Evolutionary conservation across 495 filamentous ascomycete species (phyloP).

Genomic region (Aspergillus campestris): DNA sequence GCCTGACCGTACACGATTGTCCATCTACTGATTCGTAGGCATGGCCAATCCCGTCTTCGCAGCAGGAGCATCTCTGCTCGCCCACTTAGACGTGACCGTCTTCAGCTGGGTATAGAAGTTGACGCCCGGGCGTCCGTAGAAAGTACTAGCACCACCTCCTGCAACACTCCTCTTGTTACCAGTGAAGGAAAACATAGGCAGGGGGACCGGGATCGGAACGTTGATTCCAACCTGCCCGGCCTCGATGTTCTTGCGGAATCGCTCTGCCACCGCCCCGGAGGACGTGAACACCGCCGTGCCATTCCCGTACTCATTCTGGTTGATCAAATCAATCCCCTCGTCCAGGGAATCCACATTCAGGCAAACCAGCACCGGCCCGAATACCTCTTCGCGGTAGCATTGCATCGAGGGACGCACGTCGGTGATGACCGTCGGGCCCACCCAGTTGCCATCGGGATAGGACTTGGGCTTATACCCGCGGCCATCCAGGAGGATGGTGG

Average conservation of each 20-base stretch:
- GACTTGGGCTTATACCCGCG: slow-evolving; percentile 64
- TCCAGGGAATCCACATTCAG: slow-evolving; percentile 76
- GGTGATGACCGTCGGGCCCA: slow-evolving; percentile 15
- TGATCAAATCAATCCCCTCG: slow-evolving; percentile 59
- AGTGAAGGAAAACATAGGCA: slow-evolving; percentile 96
- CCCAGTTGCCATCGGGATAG: slow-evolving; percentile 26
- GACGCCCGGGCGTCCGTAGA: slow-evolving; percentile 87
- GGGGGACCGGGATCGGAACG: slow-evolving; percentile 77
- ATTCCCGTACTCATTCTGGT: slow-evolving; percentile 64
- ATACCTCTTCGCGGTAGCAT: slow-evolving; percentile 19
- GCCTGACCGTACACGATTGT: too few species aligned
- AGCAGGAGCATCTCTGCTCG: slow-evolving; percentile 69
- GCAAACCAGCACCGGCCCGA: slow-evolving; percentile 53
- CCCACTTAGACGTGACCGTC: slow-evolving; percentile 93
- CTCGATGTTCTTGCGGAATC: slow-evolving; percentile 57
- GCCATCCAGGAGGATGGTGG: slow-evolving; percentile 79
- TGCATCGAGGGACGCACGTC: slow-evolving; percentile 8
- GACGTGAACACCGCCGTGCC: slow-evolving; percentile 61
- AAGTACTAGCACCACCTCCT: slow-evolving; percentile 86
- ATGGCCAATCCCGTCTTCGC: slow-evolving; percentile 68
- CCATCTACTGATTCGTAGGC: slow-evolving; percentile 46
- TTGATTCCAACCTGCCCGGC: slow-evolving; percentile 52
- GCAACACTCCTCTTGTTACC: slow-evolving; percentile 97
- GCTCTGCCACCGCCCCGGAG: slow-evolving; percentile 50
- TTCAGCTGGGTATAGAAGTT: slow-evolving; percentile 96